Evolutionary conservation across 75 land plant species (phyloP).

Genomic region (Chamaecyparis obtusa): DNA sequence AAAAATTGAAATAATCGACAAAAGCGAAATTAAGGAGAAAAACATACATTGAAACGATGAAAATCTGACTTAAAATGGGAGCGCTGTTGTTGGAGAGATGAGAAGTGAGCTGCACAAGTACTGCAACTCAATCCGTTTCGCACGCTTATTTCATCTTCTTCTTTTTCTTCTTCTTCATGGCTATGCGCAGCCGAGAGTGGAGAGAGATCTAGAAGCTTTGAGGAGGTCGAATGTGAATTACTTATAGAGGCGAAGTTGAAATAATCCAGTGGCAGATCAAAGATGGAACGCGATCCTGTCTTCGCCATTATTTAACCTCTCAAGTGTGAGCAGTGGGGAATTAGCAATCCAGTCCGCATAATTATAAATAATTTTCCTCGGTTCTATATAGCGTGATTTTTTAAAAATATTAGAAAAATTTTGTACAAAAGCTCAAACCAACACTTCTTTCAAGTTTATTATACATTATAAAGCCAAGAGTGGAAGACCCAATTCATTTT

Average conservation of each 20-base stretch:
- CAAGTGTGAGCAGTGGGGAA: not conserved
- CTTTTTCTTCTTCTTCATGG: not conserved
- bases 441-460: too few relatives aligned
- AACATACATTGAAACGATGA: slow-evolving; percentile 86
- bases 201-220: not conserved
- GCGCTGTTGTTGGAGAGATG: slow-evolving; percentile 81
- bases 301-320: not conserved
- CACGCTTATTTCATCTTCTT: not conserved
- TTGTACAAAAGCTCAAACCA: too few relatives aligned
- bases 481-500: too few relatives aligned
- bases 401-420: too few relatives aligned
- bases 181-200: not conserved
- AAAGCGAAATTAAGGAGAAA: too few relatives aligned
- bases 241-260: slow-evolving; percentile 24
- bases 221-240: not conserved
- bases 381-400: too few relatives aligned
- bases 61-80: slow-evolving; percentile 91
- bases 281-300: slow-evolving; percentile 10
- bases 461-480: too few relatives aligned
- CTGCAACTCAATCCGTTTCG: slow-evolving; percentile 65
- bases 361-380: too few relatives aligned
- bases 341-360: not conserved
- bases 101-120: slow-evolving; percentile 70
- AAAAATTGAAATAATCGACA: too few relatives aligned
- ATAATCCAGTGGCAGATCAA: slow-evolving; percentile 36